phyloP scores from a whole-genome alignment of 1,139 yeast species.

The Blastobotrys indianensis region DNA sequence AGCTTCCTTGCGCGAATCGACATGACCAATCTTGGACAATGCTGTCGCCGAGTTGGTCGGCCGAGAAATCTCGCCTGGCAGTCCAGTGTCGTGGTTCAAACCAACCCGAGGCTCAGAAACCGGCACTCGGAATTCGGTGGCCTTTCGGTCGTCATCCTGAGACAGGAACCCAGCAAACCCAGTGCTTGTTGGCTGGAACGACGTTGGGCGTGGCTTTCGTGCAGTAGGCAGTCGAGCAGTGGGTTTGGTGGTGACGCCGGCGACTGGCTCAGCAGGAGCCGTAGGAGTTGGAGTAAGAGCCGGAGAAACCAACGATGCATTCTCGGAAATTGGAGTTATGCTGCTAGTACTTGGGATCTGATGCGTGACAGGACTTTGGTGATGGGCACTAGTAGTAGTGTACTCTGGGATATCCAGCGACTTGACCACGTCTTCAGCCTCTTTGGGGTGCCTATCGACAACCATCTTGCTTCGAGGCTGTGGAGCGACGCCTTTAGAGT shows the following conservation, averaged over 20 bases:
- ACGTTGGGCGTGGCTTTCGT: slow-evolving; percentile 36
- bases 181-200: slow-evolving; percentile 31
- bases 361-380: slow-evolving; percentile 12
- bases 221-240: slow-evolving; percentile 27
- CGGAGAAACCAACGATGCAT: slow-evolving; percentile 2
- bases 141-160: slow-evolving; percentile 9
- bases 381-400: slow-evolving; percentile 5
- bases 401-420: slow-evolving; percentile 22
- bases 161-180: slow-evolving; percentile 8
- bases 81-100: slow-evolving; percentile 32
- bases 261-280: not conserved
- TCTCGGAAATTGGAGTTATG: slow-evolving; percentile 12
- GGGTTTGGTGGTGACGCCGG: slow-evolving; percentile 6
- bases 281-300: slow-evolving; percentile 4
- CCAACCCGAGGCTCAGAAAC: slow-evolving; percentile 34
- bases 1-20: slow-evolving; percentile 2
- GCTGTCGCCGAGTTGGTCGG: slow-evolving; percentile 23
- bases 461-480: not conserved
- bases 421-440: slow-evolving; percentile 21
- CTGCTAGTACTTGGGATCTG: slow-evolving; percentile 13
- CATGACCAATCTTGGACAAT: slow-evolving; percentile 12
- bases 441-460: slow-evolving; percentile 11
- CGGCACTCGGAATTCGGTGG: slow-evolving; percentile 20
- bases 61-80: slow-evolving; percentile 34
- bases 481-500: slow-evolving; percentile 22